Evolutionary conservation across 2,329 filamentous ascomycete genomes (phyloP), one percentile per base, ranked within the genome.

Genomic region (Fusarium sp.): DNA sequence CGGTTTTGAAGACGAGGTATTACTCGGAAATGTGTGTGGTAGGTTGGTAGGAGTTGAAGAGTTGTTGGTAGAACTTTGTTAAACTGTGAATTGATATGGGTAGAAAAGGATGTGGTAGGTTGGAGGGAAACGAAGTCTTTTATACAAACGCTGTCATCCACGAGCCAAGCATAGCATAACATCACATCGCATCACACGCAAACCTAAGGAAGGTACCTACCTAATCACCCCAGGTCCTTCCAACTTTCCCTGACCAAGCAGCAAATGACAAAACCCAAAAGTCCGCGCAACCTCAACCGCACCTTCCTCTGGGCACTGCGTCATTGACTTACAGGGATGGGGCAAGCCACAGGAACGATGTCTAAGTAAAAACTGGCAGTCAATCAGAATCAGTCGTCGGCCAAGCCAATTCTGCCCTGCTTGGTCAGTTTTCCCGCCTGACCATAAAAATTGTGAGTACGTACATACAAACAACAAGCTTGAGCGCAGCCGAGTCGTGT

Each of bases 251-350:
- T 58, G 57, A 14, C 67, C 61, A 66, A 71, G 59, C 60, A 55
- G 71, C 51, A 22, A 55, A 71, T 46, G 18, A 8, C 45, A 30
- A 52, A 53, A n/a, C 46, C 20, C 15, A 54, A 59, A 45, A 49
- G 29, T 45, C 59, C 49, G 63, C 59, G 58, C 61, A 70, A 73
- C 61, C 59, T 74, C 63, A 72, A 66, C 66, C 64, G 59, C 71
- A 63, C 68, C 59, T 51, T 40, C 47, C 45, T 63, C 63, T 73
- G 55, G 62, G 66, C 71, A 72, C 73, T 79, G 77, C 78, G 78
- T 79, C 78, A 79, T 79, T 76, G 77, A 79, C 71, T 74, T 47
- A 44, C 60, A 66, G 32, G 44, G 60, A 63, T 61, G 54, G 56
- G 51, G 58, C 57, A 71, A 72, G 70, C 66, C 70, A 71, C 70